Percentiles rank a stretch among this genome's conserved stretches.
Evolutionary conservation across 2,329 filamentous ascomycete genomes (phyloP).

Genomic region (Diplodia intermedia): DNA sequence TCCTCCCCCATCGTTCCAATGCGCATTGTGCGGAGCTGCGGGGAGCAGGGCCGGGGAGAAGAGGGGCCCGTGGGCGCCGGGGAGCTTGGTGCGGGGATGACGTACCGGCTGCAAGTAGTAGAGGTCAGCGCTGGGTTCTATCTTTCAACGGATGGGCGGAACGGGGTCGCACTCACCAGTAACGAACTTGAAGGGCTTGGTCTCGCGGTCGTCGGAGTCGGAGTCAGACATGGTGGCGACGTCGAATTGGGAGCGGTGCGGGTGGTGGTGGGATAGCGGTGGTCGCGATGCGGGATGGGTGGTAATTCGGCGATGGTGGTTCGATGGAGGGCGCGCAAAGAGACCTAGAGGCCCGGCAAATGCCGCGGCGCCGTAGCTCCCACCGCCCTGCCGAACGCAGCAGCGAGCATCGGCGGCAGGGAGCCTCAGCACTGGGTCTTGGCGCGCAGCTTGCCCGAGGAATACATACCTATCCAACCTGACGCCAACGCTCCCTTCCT

Average conservation of each 20-base stretch:
- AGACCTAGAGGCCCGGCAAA: conserved; percentile 16
- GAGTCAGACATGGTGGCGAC: conserved; percentile 86
- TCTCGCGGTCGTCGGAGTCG: conserved; percentile 83
- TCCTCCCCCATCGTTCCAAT: conserved; percentile 18
- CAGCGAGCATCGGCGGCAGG: background rate
- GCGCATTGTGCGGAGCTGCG: background rate
- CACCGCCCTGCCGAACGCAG: conserved; percentile 20
- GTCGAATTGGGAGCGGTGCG: conserved; percentile 43
- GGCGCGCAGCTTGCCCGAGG: conserved; percentile 19
- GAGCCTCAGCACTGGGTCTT: conserved; percentile 24
- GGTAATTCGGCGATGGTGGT: conserved; percentile 31
- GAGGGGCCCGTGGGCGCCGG: conserved; percentile 3
- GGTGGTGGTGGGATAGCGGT: conserved; percentile 36
- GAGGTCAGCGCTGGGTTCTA: conserved; percentile 51
- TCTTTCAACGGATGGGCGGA: conserved; percentile 40
- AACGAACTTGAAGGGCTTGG: conserved; percentile 99
- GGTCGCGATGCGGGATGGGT: conserved; percentile 38
- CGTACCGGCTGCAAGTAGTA: conserved; percentile 55
- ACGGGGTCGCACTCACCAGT: conserved; percentile 73
- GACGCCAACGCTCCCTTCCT: conserved; percentile 37
- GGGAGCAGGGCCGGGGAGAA: conserved; percentile 6
- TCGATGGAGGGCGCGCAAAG: conserved; percentile 28
- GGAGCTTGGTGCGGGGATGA: conserved; percentile 35
- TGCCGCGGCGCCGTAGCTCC: conserved; percentile 25
- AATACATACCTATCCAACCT: background rate